Evolutionary conservation across 371 early-diverging fungal genomes (phyloP).

Genomic region (Mycotypha africana): DNA sequence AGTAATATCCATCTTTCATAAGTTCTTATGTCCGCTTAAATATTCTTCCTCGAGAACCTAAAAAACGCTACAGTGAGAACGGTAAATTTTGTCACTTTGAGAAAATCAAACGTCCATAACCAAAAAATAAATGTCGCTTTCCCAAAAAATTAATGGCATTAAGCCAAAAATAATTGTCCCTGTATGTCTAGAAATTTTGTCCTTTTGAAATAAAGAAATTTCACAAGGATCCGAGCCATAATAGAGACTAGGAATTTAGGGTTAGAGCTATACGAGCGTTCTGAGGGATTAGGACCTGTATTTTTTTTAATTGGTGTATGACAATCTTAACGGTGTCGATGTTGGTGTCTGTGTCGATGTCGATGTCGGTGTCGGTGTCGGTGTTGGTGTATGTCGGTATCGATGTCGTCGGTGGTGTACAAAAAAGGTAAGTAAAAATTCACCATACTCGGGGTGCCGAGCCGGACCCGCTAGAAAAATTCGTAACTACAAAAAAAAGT

Average conservation of each 20-base stretch:
- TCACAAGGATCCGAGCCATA: neutral
- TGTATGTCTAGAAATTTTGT: neutral
- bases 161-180: neutral
- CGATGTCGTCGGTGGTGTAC: neutral
- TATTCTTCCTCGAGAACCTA: too few relatives aligned
- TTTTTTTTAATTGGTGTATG: neutral
- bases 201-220: neutral
- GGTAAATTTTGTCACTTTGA: too few relatives aligned
- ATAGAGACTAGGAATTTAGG: neutral
- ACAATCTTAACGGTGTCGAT: too few relatives aligned
- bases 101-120: neutral
- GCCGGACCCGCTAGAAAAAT: constrained; percentile 1
- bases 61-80: too few relatives aligned
- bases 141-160: neutral
- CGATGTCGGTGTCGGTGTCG: neutral
- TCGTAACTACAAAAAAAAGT: constrained; percentile 2
- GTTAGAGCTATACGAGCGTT: neutral
- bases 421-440: neutral
- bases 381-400: neutral
- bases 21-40: too few relatives aligned
- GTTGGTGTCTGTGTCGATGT: too few relatives aligned
- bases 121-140: neutral
- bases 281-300: neutral
- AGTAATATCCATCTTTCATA: too few relatives aligned
- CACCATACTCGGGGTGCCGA: neutral